Base-by-base conservation (phyloP, 495 filamentous ascomycete species). In the Pseudomonodictys pantanalensis region DNA sequence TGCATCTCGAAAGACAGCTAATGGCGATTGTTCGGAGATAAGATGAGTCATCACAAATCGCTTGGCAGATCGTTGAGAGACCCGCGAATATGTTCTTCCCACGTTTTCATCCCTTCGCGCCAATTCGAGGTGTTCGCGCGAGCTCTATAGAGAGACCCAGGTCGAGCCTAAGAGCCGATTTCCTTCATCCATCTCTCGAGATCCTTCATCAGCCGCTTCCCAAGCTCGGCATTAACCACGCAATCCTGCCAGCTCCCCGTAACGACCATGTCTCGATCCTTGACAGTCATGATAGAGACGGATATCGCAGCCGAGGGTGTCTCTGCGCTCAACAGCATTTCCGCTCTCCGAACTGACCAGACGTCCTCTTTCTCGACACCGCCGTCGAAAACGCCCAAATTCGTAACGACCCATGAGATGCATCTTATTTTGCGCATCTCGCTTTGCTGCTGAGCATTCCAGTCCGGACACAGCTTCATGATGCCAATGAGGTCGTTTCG, bases 371-470 rank as follows among this genome's bases (percentile, higher is more conserved):
- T 0, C 15, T 46, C 55, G 17, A 35, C 28, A n/a, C 25, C 58
- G 2, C 49, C 58, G 42, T 55, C 58, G 9, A 62, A 20, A n/a
- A 62, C 44, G 2, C 59, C 59, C 1, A 56, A 38, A 25, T 62
- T 56, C n/a, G 44, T 62, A 28, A 62, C 51, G 18, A 62, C 33
- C 59, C 51, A 62, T 24, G 59, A 62, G 17, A 62, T 26, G 32
- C 43, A 56, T 18, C 59, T 29, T 11, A 24, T 45, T 45, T 20
- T 56, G 7, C 24, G 30, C 11, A 30, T 23, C 43, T 62, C 51
- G 32, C 35, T 30, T 24, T 44, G 22, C 44, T 62, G 59, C 22
- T 51, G 43, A 7, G n/a, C 12, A 1, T 11, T 4, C 59, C 59
- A 62, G 46, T 62, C 52, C 24, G 59, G 25, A 11, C 20, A 24